Evolutionary conservation across 208 protist genomes (phyloP).

Genomic region (Leishmania aethiopica): DNA sequence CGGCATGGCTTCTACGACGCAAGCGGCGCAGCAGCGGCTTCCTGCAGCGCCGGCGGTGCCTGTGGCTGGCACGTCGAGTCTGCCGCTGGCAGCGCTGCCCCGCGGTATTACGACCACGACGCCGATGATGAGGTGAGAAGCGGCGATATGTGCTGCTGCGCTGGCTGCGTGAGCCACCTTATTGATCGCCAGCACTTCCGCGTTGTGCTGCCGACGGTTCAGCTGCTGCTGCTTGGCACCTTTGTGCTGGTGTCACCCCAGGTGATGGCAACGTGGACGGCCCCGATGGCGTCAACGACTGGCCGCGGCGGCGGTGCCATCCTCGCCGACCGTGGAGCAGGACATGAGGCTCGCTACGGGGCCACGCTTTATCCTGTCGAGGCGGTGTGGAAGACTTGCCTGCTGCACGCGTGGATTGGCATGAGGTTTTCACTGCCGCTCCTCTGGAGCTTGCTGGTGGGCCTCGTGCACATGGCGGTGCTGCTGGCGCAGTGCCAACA

Average conservation of each 20-base stretch:
- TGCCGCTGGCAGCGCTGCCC: background rate
- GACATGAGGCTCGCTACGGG: slow-evolving; percentile 24
- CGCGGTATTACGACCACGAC: slow-evolving; percentile 11
- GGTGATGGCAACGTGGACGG: slow-evolving; percentile 54
- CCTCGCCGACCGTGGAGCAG: slow-evolving; percentile 8
- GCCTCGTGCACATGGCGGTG: slow-evolving; percentile 64
- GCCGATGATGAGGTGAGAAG: background rate
- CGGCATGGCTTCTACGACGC: background rate
- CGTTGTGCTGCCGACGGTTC: slow-evolving; percentile 35
- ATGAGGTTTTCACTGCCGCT: slow-evolving; percentile 56
- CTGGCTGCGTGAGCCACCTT: slow-evolving; percentile 1
- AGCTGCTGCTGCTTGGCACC: slow-evolving; percentile 71
- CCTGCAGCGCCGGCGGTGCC: background rate
- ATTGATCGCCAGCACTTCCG: slow-evolving; percentile 25
- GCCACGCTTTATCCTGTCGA: slow-evolving; percentile 49
- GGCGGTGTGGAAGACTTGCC: slow-evolving; percentile 60
- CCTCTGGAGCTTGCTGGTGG: slow-evolving; percentile 42
- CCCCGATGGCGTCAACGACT: background rate
- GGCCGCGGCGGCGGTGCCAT: slow-evolving; percentile 12
- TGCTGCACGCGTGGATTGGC: slow-evolving; percentile 74
- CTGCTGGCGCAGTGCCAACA: slow-evolving; percentile 56
- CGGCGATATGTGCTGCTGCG: background rate
- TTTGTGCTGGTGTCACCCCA: slow-evolving; percentile 73
- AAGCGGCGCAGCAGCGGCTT: background rate
- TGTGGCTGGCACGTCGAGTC: background rate